phyloP scores from a whole-genome alignment of 768 basidiomycete genomes.

The Rhodocollybia butyracea region DNA sequence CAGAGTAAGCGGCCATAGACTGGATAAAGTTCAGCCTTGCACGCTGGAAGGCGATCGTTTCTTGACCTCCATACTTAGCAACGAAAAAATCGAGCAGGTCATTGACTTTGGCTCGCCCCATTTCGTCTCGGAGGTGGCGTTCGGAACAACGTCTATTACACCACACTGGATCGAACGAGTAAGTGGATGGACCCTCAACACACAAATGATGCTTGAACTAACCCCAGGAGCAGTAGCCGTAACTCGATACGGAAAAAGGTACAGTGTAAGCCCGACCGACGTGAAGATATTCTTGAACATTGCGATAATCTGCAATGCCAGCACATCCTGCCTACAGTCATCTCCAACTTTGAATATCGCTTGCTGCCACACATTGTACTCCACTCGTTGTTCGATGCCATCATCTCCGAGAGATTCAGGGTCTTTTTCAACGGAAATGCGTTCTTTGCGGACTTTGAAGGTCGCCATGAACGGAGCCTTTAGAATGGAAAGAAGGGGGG shows the following conservation, averaged over 20 bases:
- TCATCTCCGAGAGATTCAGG: conserved; percentile 69
- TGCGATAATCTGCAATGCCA: conserved; percentile 94
- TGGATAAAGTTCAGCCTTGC: conserved; percentile 96
- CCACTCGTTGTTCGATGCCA: conserved; percentile 53
- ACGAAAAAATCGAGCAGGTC: conserved; percentile 94
- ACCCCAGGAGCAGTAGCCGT: conserved; percentile 97
- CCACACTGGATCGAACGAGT: conserved; percentile 63
- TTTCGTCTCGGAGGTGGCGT: conserved; percentile 98
- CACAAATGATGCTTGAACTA: conserved; percentile 27
- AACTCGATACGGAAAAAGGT: conserved; percentile 94
- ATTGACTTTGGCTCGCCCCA: conserved; percentile 98
- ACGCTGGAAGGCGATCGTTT: conserved; percentile 85
- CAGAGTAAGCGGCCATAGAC: conserved; percentile 98
- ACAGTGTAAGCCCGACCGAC: conserved; percentile 81
- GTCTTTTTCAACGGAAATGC: conserved; percentile 60
- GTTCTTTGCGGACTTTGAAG: conserved; percentile 94
- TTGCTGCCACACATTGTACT: conserved; percentile 93
- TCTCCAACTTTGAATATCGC: conserved; percentile 99
- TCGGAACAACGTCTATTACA: conserved; percentile 97
- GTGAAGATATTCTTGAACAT: conserved; percentile 99
- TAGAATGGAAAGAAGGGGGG: no score
- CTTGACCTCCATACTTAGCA: conserved; percentile 87
- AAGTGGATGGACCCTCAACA: background rate
- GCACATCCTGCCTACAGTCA: conserved; percentile 97
- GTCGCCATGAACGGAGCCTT: conserved; percentile 99